Evolutionary conservation across 139 green algal genomes (phyloP), one percentile per base, ranked within the genome.

Genomic region (Spirogloea muscicola): DNA sequence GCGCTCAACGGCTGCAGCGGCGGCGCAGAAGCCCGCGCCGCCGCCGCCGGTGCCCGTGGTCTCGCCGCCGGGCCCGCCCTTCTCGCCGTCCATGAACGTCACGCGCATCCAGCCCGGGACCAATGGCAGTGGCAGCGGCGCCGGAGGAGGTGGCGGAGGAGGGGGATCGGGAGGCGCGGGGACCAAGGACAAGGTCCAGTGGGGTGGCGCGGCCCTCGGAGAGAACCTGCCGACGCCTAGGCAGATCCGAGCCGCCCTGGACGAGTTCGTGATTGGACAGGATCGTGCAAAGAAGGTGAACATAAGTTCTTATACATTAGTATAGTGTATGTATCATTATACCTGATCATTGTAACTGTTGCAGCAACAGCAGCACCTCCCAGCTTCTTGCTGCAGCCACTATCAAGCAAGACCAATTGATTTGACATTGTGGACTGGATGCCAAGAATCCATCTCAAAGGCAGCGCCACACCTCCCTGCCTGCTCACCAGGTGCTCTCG

Each of bases 231-330:
- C 74, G 10, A 82, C 74, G 3, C 74, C 74, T 21, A 37, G 16
- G 25, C 27, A 82, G 42, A 82, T 82, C 18, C 55, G 68, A 9
- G 29, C 41, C 3, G 66, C 69, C 1, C 44, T 82, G n/a, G 68
- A 82, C 27, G 58, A 62, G 38, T 82, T 81, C 41, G 81, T 87
- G 48, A 79, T 87, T 52, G 82, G 82, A 3, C 82, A 87, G 66
- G 65, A 72, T 3, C 33, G 64, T 3, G 82, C 82, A 3, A 87
- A 87, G 70, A 85, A 81, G 68, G 59, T 84, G 38, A 59, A 9
- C n/a, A n/a, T n/a, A n/a, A n/a, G n/a, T n/a, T n/a, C n/a, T n/a
- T n/a, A n/a, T n/a, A n/a, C n/a, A n/a, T n/a, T n/a, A n/a, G n/a
- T n/a, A n/a, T n/a, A n/a, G n/a, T n/a, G n/a, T n/a, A n/a, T n/a